Evolutionary conservation across 2,329 filamentous ascomycete species (phyloP), one percentile per base, ranked within the genome.

Genomic region (Aspergillus texensis): DNA sequence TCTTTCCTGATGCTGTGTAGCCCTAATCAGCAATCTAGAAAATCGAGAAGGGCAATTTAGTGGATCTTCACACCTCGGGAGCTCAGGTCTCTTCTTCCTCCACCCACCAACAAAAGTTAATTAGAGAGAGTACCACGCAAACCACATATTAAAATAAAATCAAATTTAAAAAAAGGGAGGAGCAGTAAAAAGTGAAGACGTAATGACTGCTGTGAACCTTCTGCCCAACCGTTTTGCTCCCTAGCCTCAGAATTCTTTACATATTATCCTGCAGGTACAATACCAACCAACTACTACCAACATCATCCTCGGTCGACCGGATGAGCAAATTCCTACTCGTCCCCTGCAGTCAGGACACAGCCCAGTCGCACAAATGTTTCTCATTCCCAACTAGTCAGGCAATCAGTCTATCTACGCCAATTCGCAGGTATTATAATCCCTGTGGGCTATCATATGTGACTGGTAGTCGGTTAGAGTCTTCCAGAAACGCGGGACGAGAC

Each of bases 391-490:
- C 34, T 28, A n/a, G 11, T 39, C 55, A 34, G 46, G 24, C 21
- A 34, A 28, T 26, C 16, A 50, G 32, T 55, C 45, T 34, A n/a
- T n/a, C 24, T 36, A 54, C 26, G 21, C 41, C 14, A 11, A 48
- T 21, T 9, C 30, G 16, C 8, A 30, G 12, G 26, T 21, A 19
- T 26, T 30, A 4, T 26, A 30, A 9, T 50, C 46, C 24, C 32
- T 61, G 53, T 65, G 43, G 46, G 41, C 58, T 58, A 61, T 62
- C 60, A 62, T 62, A 62, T 63, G 54, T 65, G 60, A 63, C 57
- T 58, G 57, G 57, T 65, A 48, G 32, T 21, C 19, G 26, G 26
- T 30, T 50, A 50, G 24, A 50, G 6, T 19, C 24, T 50, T 50
- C 46, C 26, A 50, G 46, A 30, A 26, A 50, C 19, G 28, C 48